These are phyloP conservation scores for Fusarium camptoceras DNA, from an alignment of 2,329 filamentous ascomycete species.

Conservation along the genomic window DNA sequence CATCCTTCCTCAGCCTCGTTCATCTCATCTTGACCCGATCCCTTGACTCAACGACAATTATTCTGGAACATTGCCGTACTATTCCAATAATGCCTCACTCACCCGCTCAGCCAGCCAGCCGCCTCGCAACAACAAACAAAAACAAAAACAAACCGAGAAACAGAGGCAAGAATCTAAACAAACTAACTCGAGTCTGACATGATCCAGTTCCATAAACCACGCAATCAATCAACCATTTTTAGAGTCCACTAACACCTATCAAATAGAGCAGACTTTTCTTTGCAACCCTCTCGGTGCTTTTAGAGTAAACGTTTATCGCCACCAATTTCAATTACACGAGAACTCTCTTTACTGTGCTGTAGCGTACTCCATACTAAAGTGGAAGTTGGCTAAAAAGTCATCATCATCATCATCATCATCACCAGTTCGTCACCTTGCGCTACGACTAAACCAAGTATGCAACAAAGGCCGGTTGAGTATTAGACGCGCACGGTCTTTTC, in stretches of 20 bases:
- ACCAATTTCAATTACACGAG: slow-evolving; percentile 20
- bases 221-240: slow-evolving; percentile 11
- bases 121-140: slow-evolving; percentile 12
- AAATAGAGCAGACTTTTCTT: slow-evolving; percentile 9
- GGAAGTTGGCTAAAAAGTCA: neutral
- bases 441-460: neutral
- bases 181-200: neutral
- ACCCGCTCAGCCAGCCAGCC: slow-evolving; percentile 9
- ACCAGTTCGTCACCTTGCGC: slow-evolving; percentile 30
- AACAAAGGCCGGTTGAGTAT: neutral
- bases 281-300: slow-evolving; percentile 20
- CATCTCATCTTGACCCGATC: neutral
- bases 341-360: neutral
- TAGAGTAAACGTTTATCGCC: slow-evolving; percentile 25
- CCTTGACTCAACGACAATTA: slow-evolving; percentile 18
- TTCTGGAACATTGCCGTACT: slow-evolving; percentile 28
- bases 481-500: neutral
- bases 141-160: slow-evolving; percentile 10
- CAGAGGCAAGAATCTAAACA: neutral
- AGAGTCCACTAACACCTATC: neutral
- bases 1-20: slow-evolving; percentile 4
- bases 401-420: slow-evolving; percentile 6
- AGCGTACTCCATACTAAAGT: neutral
- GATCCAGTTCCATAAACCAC: slow-evolving; percentile 14
- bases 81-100: slow-evolving; percentile 6